phyloP scores from a whole-genome alignment of 1,139 yeast genomes.

The Debaryomycetaceae sp. region DNA sequence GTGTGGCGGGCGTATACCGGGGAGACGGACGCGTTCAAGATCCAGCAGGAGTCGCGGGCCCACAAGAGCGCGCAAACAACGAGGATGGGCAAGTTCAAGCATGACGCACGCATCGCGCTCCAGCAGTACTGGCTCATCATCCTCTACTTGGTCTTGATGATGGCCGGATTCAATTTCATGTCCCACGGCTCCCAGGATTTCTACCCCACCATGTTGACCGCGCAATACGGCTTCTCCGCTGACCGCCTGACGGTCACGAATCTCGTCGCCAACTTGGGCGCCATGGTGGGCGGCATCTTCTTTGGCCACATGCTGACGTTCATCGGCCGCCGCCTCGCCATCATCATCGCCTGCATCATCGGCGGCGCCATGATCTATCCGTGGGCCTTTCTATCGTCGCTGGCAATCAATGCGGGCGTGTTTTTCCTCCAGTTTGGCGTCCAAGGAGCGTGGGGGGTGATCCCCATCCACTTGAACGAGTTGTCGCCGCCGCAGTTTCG shows the following conservation, averaged over 20 bases:
- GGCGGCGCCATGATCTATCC: constrained; percentile 28
- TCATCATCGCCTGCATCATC: constrained; percentile 19
- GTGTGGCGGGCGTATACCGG: constrained; percentile 45
- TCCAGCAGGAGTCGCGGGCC: neutral
- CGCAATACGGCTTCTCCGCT: constrained; percentile 23
- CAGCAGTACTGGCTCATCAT: constrained; percentile 26
- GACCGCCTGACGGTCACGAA: constrained; percentile 34
- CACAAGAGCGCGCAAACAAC: neutral
- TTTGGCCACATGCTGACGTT: constrained; percentile 10
- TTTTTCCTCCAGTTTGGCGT: constrained; percentile 74
- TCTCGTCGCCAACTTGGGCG: constrained; percentile 40
- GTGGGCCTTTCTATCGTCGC: constrained; percentile 48
- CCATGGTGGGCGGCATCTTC: constrained; percentile 36
- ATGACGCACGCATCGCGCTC: neutral
- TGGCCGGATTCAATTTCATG: constrained; percentile 42
- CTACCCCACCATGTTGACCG: constrained; percentile 36
- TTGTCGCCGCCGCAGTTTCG: constrained; percentile 69
- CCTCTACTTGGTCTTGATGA: constrained; percentile 31
- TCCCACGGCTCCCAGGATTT: constrained; percentile 49
- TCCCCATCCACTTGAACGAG: constrained; percentile 70
- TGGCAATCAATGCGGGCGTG: constrained; percentile 63
- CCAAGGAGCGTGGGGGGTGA: constrained; percentile 85
- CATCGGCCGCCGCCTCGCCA: constrained; percentile 36
- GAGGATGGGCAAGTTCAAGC: neutral
- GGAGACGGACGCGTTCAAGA: constrained; percentile 39